Conservation (phyloP, 352 stramenopile species). For the Aphanomyces euteiches region DNA sequence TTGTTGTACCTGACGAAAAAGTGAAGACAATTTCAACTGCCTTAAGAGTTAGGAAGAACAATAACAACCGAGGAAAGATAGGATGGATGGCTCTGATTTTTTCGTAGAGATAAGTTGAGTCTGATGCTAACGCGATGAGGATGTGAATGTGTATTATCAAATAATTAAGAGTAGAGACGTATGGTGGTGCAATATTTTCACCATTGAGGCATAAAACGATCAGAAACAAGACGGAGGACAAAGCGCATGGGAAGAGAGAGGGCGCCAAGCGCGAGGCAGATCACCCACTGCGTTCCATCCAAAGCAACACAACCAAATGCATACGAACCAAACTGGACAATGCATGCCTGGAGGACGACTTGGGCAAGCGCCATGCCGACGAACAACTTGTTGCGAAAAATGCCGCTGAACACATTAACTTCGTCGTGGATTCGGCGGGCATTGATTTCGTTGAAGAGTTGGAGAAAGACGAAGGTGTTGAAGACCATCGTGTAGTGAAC, state of each 20-base stretch:
- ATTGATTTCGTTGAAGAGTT: constrained; percentile 34
- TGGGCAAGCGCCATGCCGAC: constrained; percentile 87
- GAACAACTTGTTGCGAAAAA: constrained; percentile 92
- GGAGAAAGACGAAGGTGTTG: constrained; percentile 37
- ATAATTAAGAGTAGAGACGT: too few species aligned
- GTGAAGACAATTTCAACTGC: too few species aligned
- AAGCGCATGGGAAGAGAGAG: constrained; percentile 49
- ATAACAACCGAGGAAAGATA: too few species aligned
- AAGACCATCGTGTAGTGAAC: constrained; percentile 32
- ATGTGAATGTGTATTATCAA: too few species aligned
- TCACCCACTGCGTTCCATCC: constrained; percentile 43
- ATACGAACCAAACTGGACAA: constrained; percentile 91
- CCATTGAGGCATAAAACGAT: too few species aligned
- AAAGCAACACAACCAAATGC: constrained; percentile 59
- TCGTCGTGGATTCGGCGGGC: constrained; percentile 29
- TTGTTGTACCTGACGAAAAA: too few species aligned
- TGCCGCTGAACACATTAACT: constrained; percentile 63
- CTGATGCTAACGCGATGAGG: too few species aligned
- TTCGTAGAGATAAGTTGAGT: too few species aligned
- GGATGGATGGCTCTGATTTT: too few species aligned
- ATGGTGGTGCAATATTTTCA: too few species aligned
- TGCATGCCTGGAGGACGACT: constrained; percentile 88
- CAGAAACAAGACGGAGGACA: constrained; percentile 36
- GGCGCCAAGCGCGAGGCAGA: constrained; percentile 54
- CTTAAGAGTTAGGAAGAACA: too few species aligned